Percentiles rank a stretch among this genome's conserved stretches.
These are phyloP conservation scores for Penicillium maclennaniae DNA, from an alignment of 495 filamentous ascomycete genomes.

Conservation along the genomic window DNA sequence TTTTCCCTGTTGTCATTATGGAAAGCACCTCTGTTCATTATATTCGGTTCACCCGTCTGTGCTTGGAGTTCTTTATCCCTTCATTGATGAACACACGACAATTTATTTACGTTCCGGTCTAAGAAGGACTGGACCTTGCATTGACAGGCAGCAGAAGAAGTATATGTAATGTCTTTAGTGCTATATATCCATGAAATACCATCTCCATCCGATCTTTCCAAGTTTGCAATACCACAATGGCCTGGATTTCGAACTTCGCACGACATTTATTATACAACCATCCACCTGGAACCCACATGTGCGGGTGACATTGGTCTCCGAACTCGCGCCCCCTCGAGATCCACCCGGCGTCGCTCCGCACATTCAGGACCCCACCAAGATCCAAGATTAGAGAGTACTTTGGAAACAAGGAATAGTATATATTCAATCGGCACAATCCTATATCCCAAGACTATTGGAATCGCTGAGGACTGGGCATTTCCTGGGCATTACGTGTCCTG, in stretches of 20 bases:
- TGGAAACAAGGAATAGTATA: not conserved
- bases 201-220: not conserved
- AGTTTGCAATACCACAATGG: not conserved
- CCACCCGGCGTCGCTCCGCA: constrained; percentile 7
- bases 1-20: constrained; percentile 1
- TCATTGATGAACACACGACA: constrained; percentile 17
- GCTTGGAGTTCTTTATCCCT: constrained; percentile 7
- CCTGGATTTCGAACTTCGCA: not conserved
- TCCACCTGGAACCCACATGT: no score
- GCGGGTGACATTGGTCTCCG: no score
- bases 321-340: not conserved
- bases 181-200: constrained; percentile 3
- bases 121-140: constrained; percentile 14
- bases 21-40: constrained; percentile 4
- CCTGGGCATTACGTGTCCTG: not conserved
- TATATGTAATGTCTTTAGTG: constrained; percentile 7
- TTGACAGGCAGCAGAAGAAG: not conserved
- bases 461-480: not conserved
- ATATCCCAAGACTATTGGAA: not conserved
- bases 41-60: not conserved
- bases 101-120: constrained; percentile 1
- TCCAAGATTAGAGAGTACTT: constrained; percentile 1
- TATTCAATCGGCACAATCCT: no score
- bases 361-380: constrained; percentile 5
- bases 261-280: not conserved